Conservation (phyloP, 1,139 yeast species). For the Pichia sp. region DNA sequence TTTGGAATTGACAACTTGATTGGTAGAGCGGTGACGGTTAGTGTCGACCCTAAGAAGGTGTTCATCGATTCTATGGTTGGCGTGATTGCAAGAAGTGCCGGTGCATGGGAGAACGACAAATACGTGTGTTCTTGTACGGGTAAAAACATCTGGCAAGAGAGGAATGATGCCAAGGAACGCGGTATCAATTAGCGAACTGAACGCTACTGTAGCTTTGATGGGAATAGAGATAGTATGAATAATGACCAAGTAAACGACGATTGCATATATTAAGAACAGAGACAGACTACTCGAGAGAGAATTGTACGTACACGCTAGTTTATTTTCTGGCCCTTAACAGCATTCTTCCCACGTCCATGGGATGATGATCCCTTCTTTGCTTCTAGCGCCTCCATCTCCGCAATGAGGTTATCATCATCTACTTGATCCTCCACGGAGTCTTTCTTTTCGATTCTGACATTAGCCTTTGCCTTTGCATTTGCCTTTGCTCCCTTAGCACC, state of each 20-base stretch:
- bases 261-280: too few relatives aligned
- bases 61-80: slow-evolving; percentile 56
- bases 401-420: slow-evolving; percentile 1
- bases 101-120: slow-evolving; percentile 94
- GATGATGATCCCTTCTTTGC: background rate
- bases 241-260: too few relatives aligned
- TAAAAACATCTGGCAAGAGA: slow-evolving; percentile 92
- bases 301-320: too few relatives aligned
- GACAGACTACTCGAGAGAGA: too few relatives aligned
- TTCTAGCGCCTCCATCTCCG: slow-evolving; percentile 2
- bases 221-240: too few relatives aligned
- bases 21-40: slow-evolving; percentile 71
- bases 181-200: slow-evolving; percentile 41
- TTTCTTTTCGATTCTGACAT: background rate
- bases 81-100: slow-evolving; percentile 93
- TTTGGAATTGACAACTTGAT: slow-evolving; percentile 57
- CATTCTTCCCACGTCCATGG: too few relatives aligned
- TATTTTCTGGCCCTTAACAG: too few relatives aligned
- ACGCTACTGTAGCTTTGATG: too few relatives aligned
- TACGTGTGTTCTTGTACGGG: slow-evolving; percentile 93
- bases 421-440: background rate
- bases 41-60: slow-evolving; percentile 29
- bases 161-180: slow-evolving; percentile 58
- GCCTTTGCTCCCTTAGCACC: too few relatives aligned
- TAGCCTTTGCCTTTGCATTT: too few relatives aligned